Percentiles rank a stretch among this genome's conserved stretches.
Conservation (phyloP, 1,139 yeast species). For the Zygotorulaspora mrakii region DNA sequence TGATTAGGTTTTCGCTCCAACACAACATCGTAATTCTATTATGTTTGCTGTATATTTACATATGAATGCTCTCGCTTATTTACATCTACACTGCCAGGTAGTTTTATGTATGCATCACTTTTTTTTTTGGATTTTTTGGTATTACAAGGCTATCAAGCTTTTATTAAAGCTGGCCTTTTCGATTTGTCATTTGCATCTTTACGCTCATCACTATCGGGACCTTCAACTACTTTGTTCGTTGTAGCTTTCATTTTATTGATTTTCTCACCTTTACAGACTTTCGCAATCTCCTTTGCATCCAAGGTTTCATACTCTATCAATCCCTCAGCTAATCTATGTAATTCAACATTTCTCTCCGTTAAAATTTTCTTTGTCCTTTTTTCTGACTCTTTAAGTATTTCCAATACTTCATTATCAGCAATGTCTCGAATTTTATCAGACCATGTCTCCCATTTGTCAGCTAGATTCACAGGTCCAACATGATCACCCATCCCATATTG, state of each 20-base stretch:
- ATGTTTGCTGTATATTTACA: conserved; percentile 11
- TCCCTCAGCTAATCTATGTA: conserved; percentile 87
- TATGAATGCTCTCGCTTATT: conserved; percentile 12
- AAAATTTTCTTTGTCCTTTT: conserved; percentile 71
- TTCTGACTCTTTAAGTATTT: conserved; percentile 69
- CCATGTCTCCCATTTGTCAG: conserved; percentile 94
- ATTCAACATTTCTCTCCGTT: conserved; percentile 58
- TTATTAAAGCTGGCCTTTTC: conserved; percentile 33
- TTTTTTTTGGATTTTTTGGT: conserved; percentile 1
- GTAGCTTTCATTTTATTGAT: conserved; percentile 63
- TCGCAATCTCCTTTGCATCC: conserved; percentile 86
- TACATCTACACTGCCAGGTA: conserved; percentile 14
- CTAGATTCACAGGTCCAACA: conserved; percentile 85
- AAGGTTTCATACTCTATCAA: conserved; percentile 92
- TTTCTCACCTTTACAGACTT: conserved; percentile 72
- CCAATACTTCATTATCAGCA: conserved; percentile 90
- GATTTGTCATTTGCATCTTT: conserved; percentile 35
- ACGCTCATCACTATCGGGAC: conserved; percentile 42
- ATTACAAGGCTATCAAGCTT: conserved; percentile 27
- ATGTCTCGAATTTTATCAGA: conserved; percentile 79
- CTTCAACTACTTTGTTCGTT: conserved; percentile 75
- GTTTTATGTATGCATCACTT: conserved; percentile 6
- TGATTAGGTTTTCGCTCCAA: neutral
- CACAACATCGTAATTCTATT: conserved; percentile 7
- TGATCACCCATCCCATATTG: conserved; percentile 93